Evolutionary conservation across 306 rosid species (phyloP), one percentile per base, ranked within the genome.

Genomic region (Quercus berberidifolia): DNA sequence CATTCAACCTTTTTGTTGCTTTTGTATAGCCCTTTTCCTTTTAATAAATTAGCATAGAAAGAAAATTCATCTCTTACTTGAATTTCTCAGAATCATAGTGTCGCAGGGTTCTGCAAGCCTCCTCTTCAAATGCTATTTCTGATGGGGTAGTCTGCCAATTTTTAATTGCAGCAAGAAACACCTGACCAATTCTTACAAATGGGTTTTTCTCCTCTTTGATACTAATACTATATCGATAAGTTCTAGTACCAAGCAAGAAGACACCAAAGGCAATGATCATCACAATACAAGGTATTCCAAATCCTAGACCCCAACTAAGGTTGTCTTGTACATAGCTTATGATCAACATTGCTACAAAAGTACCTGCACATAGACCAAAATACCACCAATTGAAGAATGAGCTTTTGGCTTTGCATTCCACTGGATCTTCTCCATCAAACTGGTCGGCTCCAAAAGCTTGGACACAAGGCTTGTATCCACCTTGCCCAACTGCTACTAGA

Each of bases 371-470:
- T 54, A 89, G 20, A 5, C 90, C 71, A 23, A 91, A 89, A 85
- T 83, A 89, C 96, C 97, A 91, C 94, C 46, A 38, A 38, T 38
- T 38, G 46, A 38, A 38, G 46, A 38, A 38, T 38, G 46, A 38
- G 11, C 46, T 81, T 88, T 90, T 88, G 14, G 90, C 93, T 55
- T 79, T 85, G 84, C 79, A 55, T 74, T 93, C 97, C 76, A 82
- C 56, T 12, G 89, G 92, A 73, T 92, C 84, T 6, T 81, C 23
- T 14, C 81, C 90, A 62, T 92, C 96, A 46, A 91, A 92, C 77
- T 92, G 97, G 58, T 88, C 97, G 1, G 93, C 97, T 60, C 94
- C 97, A 15, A 92, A 92, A 46, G 94, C 97, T 79, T 88, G 93
- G 72, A 92, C 92, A 77, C 94, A 92, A 38, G 46, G 46, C 11